phyloP scores from a whole-genome alignment of 371 early-diverging fungal genomes.

The Funneliformis caledonium region DNA sequence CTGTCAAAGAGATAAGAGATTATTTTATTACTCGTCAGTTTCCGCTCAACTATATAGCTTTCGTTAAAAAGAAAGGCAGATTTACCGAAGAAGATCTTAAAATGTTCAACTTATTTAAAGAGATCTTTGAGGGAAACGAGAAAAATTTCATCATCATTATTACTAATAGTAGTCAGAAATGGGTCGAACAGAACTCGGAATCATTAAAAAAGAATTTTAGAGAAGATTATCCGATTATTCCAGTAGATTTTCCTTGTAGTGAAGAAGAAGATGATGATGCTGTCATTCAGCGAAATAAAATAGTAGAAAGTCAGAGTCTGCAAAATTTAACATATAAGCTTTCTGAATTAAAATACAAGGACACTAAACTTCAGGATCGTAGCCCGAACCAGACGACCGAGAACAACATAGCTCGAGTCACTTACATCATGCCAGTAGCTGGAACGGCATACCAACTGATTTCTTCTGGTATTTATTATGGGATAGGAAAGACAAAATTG shows the following conservation, averaged over 20 bases:
- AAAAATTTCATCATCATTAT: neutral
- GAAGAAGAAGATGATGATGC: neutral
- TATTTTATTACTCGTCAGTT: neutral
- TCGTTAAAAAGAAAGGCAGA: conserved; percentile 16
- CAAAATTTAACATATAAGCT: neutral
- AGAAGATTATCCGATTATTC: conserved; percentile 8
- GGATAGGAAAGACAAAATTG: conserved; percentile 5
- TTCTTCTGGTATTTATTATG: conserved; percentile 7
- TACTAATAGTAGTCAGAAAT: neutral
- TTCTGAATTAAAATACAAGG: neutral
- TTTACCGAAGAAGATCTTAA: conserved; percentile 5
- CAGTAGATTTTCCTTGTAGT: conserved; percentile 6
- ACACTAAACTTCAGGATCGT: neutral
- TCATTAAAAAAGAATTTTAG: conserved; percentile 1
- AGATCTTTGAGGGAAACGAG: neutral
- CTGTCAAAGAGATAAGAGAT: neutral
- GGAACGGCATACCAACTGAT: neutral
- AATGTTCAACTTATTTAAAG: neutral
- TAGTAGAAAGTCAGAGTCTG: neutral
- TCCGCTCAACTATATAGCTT: neutral
- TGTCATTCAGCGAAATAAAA: neutral
- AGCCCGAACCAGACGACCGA: neutral
- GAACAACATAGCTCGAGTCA: neutral
- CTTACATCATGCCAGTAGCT: neutral
- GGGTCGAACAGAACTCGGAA: neutral